phyloP scores from a whole-genome alignment of 1,284 basidiomycete species.

The Blastosporella zonata region DNA sequence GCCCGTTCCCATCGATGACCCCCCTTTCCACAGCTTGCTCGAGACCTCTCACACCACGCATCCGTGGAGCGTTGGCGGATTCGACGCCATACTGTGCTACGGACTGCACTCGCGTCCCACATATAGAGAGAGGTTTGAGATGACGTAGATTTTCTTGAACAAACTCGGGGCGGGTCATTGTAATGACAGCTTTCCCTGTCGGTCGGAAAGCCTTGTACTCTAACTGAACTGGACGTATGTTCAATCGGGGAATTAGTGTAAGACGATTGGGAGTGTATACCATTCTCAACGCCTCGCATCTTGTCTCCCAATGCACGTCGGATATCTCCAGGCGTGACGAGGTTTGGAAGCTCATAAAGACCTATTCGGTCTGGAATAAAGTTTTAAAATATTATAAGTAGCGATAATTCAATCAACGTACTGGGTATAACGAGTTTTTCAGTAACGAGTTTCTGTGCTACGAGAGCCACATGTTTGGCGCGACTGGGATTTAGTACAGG shows the following conservation, averaged over 20 bases:
- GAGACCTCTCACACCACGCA: conserved; percentile 29
- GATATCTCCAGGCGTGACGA: conserved; percentile 55
- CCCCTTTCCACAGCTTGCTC: conserved; percentile 24
- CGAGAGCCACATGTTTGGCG: no score
- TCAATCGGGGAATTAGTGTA: background rate
- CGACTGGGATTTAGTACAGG: no score
- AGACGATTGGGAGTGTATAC: conserved; percentile 32
- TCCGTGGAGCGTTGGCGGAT: conserved; percentile 15
- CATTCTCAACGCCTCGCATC: conserved; percentile 50
- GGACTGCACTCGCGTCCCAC: conserved; percentile 38
- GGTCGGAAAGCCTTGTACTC: conserved; percentile 59
- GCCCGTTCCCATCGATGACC: conserved; percentile 46
- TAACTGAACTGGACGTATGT: conserved; percentile 45
- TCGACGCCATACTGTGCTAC: conserved; percentile 15
- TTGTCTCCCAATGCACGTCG: conserved; percentile 44
- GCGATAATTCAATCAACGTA: background rate
- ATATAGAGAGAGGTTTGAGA: conserved; percentile 42
- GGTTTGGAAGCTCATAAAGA: conserved; percentile 46
- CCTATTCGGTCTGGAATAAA: conserved; percentile 36
- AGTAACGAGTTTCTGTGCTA: no score
- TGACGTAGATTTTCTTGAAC: conserved; percentile 38
- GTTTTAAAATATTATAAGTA: conserved; percentile 12
- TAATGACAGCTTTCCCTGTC: conserved; percentile 53
- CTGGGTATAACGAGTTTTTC: background rate
- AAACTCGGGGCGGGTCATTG: conserved; percentile 44